These are phyloP conservation scores for Phytophthora hybrid DNA, from an alignment of 352 stramenopile species.

Conservation along the genomic window DNA sequence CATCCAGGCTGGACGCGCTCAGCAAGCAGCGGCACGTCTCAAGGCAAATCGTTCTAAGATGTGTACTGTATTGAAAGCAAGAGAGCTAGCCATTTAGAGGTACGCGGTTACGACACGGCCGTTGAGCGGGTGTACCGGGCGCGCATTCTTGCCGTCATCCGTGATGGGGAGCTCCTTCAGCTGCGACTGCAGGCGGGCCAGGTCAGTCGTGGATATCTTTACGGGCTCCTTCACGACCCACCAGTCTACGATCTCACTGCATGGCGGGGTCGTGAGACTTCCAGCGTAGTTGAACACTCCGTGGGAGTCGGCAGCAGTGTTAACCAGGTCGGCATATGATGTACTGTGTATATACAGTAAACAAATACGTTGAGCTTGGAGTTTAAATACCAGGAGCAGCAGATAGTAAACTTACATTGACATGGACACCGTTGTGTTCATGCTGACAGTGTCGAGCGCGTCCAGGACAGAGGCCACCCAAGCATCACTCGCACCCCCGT, in stretches of 20 bases:
- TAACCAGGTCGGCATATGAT: constrained; percentile 59
- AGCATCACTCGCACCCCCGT: constrained; percentile 24
- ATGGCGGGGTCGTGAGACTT: constrained; percentile 43
- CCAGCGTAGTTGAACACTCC: constrained; percentile 46
- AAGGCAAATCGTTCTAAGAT: constrained; percentile 22
- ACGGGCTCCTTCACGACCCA: constrained; percentile 41
- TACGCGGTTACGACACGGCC: constrained; percentile 36
- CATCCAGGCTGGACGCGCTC: constrained; percentile 20
- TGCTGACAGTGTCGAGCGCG: constrained; percentile 31
- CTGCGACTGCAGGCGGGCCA: constrained; percentile 37
- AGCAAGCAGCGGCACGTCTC: constrained; percentile 13
- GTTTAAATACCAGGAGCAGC: not conserved
- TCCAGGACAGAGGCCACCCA: constrained; percentile 42
- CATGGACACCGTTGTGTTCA: constrained; percentile 30
- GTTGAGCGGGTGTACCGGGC: constrained; percentile 40
- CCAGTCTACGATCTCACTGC: constrained; percentile 49
- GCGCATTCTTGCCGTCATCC: constrained; percentile 39
- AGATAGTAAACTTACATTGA: constrained; percentile 24
- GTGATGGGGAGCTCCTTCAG: constrained; percentile 33
- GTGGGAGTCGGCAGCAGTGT: constrained; percentile 39
- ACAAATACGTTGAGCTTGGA: not conserved
- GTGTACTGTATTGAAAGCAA: not conserved
- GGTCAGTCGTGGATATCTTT: constrained; percentile 32
- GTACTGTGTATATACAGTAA: constrained; percentile 7
- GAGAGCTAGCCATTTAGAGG: constrained; percentile 14